Base-by-base conservation (phyloP, 2,329 filamentous ascomycete genomes). In the Paraphaeosphaeria sporulosa region DNA sequence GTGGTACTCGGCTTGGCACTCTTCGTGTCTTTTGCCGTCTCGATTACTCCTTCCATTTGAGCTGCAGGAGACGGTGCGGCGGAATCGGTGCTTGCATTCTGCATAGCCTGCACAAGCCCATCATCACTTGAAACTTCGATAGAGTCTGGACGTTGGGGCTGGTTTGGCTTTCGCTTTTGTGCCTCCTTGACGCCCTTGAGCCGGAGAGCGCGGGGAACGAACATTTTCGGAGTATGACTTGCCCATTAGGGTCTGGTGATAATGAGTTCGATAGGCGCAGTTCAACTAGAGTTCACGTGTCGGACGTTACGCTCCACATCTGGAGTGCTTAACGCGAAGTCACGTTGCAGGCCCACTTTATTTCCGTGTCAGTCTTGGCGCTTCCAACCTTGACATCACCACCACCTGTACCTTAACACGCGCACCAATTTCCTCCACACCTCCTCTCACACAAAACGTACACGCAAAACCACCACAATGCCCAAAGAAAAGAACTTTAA, bases 401-500 rank as follows among this genome's bases (percentile, higher is more conserved):
- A 25, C 51, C 40, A 27, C 49, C 27, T 21, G 32, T 47, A n/a
- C n/a, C 49, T 42, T 40, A 7, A 53, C 21, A 2, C n/a, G 8
- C 23, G 15, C 34, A 38, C 25, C 48, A 23, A 13, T n/a, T n/a
- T n/a, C 21, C 32, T 40, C 38, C 17, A n/a, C 38, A 5, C 36
- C 36, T 6, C 4, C 38, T n/a, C 38, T n/a, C 38, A n/a, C 38
- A 32, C 9, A n/a, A 17, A 40, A 17, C n/a, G 6, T 17, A 4
- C 38, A 19, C 7, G 6, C 21, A 38, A 50, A 13, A 19, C 17
- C 10, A 32, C 12, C 71, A 76, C 61, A 47, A 89, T 89, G 86
- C 79, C 85, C 12, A 87, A 87, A 76, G 86, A 85, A 69, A 86
- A 86, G 72, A 82, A 83, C 51, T 68, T 86, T 71, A 89, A 89